Percentiles rank a stretch among this genome's conserved stretches.
Evolutionary conservation across 2,329 filamentous ascomycete genomes (phyloP).

Genomic region (Nemania abortiva): DNA sequence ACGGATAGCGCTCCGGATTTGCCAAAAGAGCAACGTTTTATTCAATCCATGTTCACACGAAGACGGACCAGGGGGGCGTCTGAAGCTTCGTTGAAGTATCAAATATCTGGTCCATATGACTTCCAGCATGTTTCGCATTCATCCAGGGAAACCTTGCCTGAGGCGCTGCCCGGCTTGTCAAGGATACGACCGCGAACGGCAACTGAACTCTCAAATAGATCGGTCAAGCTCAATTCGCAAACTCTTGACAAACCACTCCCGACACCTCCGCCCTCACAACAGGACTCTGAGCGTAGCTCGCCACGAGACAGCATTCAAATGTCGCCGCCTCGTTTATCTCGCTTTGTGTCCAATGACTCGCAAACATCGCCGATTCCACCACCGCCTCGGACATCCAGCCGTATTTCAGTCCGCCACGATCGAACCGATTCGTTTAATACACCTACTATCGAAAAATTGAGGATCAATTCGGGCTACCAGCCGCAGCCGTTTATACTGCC

Average conservation of each 20-base stretch:
- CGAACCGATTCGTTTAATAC: slow-evolving; percentile 56
- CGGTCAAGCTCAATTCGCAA: slow-evolving; percentile 17
- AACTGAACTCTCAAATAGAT: slow-evolving; percentile 21
- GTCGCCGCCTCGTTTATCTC: slow-evolving; percentile 63
- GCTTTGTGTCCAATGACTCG: slow-evolving; percentile 58
- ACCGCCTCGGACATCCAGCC: slow-evolving; percentile 66
- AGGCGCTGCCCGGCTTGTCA: slow-evolving; percentile 59
- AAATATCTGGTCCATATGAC: slow-evolving; percentile 74
- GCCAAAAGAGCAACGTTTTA: slow-evolving; percentile 58
- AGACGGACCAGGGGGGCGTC: slow-evolving; percentile 55
- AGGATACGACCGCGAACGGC: slow-evolving; percentile 45
- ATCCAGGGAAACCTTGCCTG: slow-evolving; percentile 61
- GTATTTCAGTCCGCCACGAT: slow-evolving; percentile 61
- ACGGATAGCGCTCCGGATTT: slow-evolving; percentile 51
- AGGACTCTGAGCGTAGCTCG: slow-evolving; percentile 58
- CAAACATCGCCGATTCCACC: slow-evolving; percentile 60
- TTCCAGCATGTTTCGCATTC: slow-evolving; percentile 75
- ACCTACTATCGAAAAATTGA: slow-evolving; percentile 57
- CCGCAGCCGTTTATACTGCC: slow-evolving; percentile 56
- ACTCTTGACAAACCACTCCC: slow-evolving; percentile 41
- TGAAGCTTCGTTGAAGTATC: slow-evolving; percentile 54
- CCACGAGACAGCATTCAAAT: slow-evolving; percentile 64
- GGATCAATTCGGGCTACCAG: slow-evolving; percentile 60
- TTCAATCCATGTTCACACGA: slow-evolving; percentile 65
- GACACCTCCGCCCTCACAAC: slow-evolving; percentile 51